Evolutionary conservation across 1,139 yeast genomes (phyloP).

Genomic region (Geotrichum klebahnii): DNA sequence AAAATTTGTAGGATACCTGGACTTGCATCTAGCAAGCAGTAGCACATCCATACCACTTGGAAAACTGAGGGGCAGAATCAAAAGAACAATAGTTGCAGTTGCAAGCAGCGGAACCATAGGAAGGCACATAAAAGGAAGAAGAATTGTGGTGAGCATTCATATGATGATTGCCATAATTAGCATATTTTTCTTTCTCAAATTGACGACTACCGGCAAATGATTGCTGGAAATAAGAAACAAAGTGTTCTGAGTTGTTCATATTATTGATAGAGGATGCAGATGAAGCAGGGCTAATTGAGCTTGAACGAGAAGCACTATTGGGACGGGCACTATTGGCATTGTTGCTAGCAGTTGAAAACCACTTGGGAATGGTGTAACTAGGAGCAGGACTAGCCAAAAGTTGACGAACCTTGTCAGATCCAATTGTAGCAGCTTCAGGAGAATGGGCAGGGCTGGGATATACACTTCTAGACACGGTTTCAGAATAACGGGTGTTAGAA

Average conservation of each 20-base stretch:
- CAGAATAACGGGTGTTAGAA: conserved; percentile 12
- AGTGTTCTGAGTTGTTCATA: conserved; percentile 12
- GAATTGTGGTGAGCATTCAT: conserved; percentile 9
- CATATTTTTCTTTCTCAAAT: neutral
- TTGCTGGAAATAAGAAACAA: conserved; percentile 23
- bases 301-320: conserved; percentile 10
- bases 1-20: neutral
- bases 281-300: conserved; percentile 14
- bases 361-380: conserved; percentile 21
- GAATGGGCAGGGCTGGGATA: conserved; percentile 20
- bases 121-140: conserved; percentile 18
- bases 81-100: conserved; percentile 20
- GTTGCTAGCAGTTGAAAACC: conserved; percentile 19
- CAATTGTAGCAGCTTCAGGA: conserved; percentile 14
- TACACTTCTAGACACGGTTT: conserved; percentile 9
- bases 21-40: conserved; percentile 16
- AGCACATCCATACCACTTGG: conserved; percentile 20
- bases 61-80: conserved; percentile 20
- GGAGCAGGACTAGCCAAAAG: conserved; percentile 20
- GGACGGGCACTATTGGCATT: neutral
- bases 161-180: conserved; percentile 1
- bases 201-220: conserved; percentile 18
- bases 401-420: conserved; percentile 15
- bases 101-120: conserved; percentile 19
- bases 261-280: neutral